These are phyloP conservation scores for Aspergillus chevalieri DNA, from an alignment of 2,329 filamentous ascomycete species.

Conservation along the genomic window DNA sequence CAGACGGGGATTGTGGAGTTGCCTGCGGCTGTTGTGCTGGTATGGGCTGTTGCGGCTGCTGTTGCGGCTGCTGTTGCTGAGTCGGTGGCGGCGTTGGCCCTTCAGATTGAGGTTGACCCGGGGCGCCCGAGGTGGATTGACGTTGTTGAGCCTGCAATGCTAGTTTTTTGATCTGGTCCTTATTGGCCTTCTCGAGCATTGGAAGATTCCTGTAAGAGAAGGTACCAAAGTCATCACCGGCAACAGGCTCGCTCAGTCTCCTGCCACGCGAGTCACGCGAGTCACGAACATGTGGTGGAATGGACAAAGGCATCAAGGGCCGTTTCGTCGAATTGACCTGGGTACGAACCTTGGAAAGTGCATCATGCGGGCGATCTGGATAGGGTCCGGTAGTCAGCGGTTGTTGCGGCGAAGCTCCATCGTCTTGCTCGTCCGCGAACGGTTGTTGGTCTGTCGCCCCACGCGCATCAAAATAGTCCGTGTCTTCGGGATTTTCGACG, in stretches of 20 bases:
- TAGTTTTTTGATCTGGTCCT: conserved; percentile 95
- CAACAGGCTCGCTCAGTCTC: conserved; percentile 82
- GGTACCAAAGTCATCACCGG: conserved; percentile 86
- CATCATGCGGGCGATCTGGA: conserved; percentile 86
- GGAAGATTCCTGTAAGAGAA: conserved; percentile 97
- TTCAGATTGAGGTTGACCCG: conserved; percentile 14
- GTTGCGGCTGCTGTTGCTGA: conserved; percentile 1
- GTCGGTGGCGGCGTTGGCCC: conserved; percentile 4
- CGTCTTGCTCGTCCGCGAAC: conserved; percentile 91
- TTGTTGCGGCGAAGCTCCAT: conserved; percentile 70
- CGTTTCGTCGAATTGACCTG: conserved; percentile 86
- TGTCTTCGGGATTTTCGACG: conserved; percentile 90
- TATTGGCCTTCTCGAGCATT: conserved; percentile 95
- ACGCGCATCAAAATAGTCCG: conserved; percentile 91
- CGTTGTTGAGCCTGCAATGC: conserved; percentile 67
- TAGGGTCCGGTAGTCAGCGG: conserved; percentile 69
- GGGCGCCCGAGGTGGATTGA: conserved; percentile 23
- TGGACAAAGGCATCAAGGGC: conserved; percentile 88
- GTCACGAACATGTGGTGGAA: conserved; percentile 92
- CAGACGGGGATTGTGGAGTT: conserved; percentile 45
- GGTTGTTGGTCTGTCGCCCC: conserved; percentile 88
- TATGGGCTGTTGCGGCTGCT: background rate
- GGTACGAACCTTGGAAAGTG: conserved; percentile 78
- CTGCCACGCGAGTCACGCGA: conserved; percentile 80
- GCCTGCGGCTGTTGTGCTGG: conserved; percentile 5